phyloP scores from a whole-genome alignment of 1,284 basidiomycete species.

The Coriolopsis trogii region DNA sequence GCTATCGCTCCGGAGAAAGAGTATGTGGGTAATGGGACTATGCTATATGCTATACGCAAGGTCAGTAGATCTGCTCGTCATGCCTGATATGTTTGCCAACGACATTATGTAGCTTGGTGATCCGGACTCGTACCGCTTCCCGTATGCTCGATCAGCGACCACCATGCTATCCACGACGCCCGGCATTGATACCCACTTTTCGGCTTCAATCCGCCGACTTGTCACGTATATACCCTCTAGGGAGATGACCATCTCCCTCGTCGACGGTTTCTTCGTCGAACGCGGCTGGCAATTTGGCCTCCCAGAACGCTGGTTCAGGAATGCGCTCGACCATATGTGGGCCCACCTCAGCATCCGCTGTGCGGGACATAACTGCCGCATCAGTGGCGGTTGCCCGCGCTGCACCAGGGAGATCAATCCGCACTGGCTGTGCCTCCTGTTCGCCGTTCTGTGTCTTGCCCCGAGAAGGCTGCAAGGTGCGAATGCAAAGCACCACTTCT shows the following conservation, averaged over 20 bases:
- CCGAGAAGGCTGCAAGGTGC: conserved; percentile 32
- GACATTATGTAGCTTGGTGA: conserved; percentile 31
- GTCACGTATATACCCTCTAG: conserved; percentile 43
- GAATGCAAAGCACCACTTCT: conserved; percentile 42
- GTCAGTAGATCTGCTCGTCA: conserved; percentile 11
- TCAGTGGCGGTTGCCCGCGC: conserved; percentile 23
- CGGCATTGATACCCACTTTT: no score
- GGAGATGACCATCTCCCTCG: conserved; percentile 36
- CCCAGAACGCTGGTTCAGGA: conserved; percentile 49
- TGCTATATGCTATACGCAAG: conserved; percentile 35
- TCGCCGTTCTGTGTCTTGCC: conserved; percentile 47
- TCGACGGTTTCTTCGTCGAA: conserved; percentile 45
- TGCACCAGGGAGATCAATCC: conserved; percentile 44
- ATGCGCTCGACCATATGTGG: conserved; percentile 49
- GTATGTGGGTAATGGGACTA: conserved; percentile 34
- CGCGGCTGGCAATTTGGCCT: conserved; percentile 56
- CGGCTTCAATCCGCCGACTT: conserved; percentile 42
- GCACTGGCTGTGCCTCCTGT: conserved; percentile 52
- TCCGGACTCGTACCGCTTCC: conserved; percentile 20
- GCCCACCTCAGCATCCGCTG: conserved; percentile 39
- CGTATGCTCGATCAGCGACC: conserved; percentile 23
- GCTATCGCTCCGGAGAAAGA: conserved; percentile 34
- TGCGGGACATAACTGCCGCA: conserved; percentile 26
- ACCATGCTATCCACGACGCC: conserved; percentile 15
- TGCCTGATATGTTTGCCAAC: no score